Conservation (phyloP, 176 grass and related monocot species). For the Themeda triandra region DNA sequence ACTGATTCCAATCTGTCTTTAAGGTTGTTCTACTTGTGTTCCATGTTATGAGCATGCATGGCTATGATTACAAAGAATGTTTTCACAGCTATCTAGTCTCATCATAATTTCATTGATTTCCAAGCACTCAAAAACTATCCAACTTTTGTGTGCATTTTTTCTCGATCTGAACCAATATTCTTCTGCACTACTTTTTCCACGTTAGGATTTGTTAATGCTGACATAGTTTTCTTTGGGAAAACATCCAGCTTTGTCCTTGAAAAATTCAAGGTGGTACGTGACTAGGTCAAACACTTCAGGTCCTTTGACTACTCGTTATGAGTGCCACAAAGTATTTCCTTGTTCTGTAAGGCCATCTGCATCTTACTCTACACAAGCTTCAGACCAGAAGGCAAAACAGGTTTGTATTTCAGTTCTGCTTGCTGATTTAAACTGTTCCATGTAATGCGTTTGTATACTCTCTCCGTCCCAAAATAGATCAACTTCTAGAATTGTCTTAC, state of each 20-base stretch:
- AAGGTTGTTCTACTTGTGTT: not conserved
- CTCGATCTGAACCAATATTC: not conserved
- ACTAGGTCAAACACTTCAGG: conserved; percentile 38
- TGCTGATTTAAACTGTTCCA: conserved; percentile 5
- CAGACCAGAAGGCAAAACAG: conserved; percentile 69
- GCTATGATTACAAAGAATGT: not conserved
- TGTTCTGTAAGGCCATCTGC: conserved; percentile 52
- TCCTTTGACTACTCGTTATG: conserved; percentile 26
- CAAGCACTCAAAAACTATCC: not conserved
- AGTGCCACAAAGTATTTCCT: conserved; percentile 28
- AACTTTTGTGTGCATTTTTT: conserved; percentile 8
- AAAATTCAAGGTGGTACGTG: conserved; percentile 43
- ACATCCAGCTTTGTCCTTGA: conserved; percentile 31
- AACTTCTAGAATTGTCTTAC: not conserved
- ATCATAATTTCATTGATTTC: not conserved
- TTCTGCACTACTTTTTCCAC: not conserved
- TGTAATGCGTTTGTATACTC: not conserved
- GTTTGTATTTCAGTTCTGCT: conserved; percentile 31
- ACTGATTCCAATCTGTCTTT: not conserved
- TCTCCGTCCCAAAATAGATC: not conserved
- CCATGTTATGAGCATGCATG: not conserved
- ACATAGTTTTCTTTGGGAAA: conserved; percentile 17
- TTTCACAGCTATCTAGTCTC: not conserved
- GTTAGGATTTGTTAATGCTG: conserved; percentile 9
- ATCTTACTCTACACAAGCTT: conserved; percentile 81